Conservation (phyloP, 2,329 filamentous ascomycete species). For the Calonectria pseudoturangicola region DNA sequence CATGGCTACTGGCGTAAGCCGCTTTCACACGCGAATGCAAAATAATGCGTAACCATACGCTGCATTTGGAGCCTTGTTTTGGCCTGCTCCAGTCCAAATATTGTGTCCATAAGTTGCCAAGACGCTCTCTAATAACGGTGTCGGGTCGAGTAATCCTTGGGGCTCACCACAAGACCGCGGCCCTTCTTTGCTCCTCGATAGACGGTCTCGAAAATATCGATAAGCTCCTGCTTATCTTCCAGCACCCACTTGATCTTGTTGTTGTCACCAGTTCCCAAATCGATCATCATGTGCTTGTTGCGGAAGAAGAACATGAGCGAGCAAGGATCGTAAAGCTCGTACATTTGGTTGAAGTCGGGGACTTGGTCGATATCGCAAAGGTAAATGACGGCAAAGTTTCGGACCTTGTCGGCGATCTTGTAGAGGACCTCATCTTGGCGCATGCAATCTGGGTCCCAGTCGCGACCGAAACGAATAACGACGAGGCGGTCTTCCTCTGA, state of each 20-base stretch:
- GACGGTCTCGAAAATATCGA: constrained; percentile 98
- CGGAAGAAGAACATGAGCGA: constrained; percentile 98
- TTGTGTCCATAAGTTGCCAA: neutral
- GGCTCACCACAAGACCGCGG: constrained; percentile 94
- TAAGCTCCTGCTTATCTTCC: constrained; percentile 98
- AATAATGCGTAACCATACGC: neutral
- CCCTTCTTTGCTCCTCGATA: constrained; percentile 99
- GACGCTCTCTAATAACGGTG: constrained; percentile 49
- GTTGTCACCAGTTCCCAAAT: constrained; percentile 98
- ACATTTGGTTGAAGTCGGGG: constrained; percentile 97
- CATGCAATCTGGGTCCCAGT: constrained; percentile 85
- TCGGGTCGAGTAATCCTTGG: constrained; percentile 76
- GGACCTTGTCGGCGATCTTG: constrained; percentile 93
- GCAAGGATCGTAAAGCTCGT: constrained; percentile 92
- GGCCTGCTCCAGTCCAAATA: constrained; percentile 10
- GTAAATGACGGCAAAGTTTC: constrained; percentile 95
- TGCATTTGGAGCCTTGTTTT: neutral
- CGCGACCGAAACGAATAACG: constrained; percentile 93
- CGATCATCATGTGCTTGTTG: constrained; percentile 99
- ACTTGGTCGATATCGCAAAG: constrained; percentile 94
- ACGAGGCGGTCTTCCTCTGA: constrained; percentile 94
- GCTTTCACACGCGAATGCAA: neutral
- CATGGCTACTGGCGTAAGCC: neutral
- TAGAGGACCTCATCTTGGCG: constrained; percentile 93
- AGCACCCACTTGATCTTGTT: constrained; percentile 97